Evolutionary conservation across 2,329 filamentous ascomycete genomes (phyloP).

Genomic region (Chaetothyriales sp.): DNA sequence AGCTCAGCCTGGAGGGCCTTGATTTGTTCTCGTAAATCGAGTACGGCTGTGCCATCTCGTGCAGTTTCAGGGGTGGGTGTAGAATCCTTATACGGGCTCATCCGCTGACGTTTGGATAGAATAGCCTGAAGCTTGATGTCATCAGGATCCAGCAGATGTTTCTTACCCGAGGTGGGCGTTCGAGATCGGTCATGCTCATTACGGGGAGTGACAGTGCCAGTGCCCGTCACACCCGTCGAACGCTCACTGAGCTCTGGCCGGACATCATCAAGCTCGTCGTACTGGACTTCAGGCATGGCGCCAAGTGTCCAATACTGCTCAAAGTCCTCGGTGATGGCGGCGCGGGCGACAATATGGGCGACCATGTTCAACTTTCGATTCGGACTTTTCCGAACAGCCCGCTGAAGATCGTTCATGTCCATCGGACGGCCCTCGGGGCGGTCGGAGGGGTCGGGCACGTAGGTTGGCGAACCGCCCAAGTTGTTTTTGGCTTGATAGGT

Average conservation of each 20-base stretch:
- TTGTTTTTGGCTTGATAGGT: constrained; percentile 13
- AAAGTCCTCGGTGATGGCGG: constrained; percentile 24
- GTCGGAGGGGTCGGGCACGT: constrained; percentile 11
- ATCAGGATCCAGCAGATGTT: constrained; percentile 19
- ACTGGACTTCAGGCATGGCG: constrained; percentile 24
- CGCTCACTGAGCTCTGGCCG: constrained; percentile 6
- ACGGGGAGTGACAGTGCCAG: constrained; percentile 9
- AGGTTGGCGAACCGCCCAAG: constrained; percentile 12
- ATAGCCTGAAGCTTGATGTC: constrained; percentile 2
- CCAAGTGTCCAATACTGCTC: constrained; percentile 25
- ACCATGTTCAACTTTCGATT: constrained; percentile 10
- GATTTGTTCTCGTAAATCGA: constrained; percentile 20
- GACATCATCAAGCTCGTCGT: constrained; percentile 20
- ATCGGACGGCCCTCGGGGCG: constrained; percentile 11
- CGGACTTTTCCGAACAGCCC: constrained; percentile 18
- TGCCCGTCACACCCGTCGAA: constrained; percentile 3
- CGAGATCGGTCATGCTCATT: constrained; percentile 7
- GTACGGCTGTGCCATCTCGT: constrained; percentile 9
- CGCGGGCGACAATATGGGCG: constrained; percentile 7
- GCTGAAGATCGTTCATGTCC: constrained; percentile 21
- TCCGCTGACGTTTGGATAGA: constrained; percentile 26
- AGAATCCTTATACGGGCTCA: constrained; percentile 23
- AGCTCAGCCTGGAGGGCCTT: constrained; percentile 11
- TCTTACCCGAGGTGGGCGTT: constrained; percentile 17
- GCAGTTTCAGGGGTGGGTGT: constrained; percentile 25